Evolutionary conservation across 2,329 filamentous ascomycete species (phyloP).

Genomic region (Dactylellina haptotyla): DNA sequence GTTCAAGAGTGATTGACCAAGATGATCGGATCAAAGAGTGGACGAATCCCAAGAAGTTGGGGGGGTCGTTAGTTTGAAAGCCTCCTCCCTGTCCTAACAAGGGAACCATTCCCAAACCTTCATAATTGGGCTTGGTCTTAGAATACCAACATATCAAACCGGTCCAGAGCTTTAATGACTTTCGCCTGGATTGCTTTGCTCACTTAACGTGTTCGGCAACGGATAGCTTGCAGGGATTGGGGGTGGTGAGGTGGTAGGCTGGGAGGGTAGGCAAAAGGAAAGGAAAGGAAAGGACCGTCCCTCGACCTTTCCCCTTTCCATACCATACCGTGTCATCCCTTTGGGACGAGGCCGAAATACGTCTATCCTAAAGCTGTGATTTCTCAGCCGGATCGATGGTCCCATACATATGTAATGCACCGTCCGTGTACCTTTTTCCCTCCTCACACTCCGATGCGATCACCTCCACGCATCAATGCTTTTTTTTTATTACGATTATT

Average conservation of each 20-base stretch:
- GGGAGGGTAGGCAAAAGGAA: constrained; percentile 27
- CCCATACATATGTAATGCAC: not conserved
- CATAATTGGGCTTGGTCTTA: constrained; percentile 48
- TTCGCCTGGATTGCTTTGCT: constrained; percentile 34
- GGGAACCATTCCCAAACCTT: constrained; percentile 51
- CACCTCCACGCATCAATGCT: too few relatives aligned
- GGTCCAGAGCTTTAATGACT: constrained; percentile 50
- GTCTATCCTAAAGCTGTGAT: constrained; percentile 42
- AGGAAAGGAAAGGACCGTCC: constrained; percentile 52
- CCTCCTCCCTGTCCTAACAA: constrained; percentile 38
- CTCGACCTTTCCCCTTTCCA: constrained; percentile 45
- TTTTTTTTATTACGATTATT: too few relatives aligned
- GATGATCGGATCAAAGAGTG: constrained; percentile 53
- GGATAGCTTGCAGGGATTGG: constrained; percentile 53
- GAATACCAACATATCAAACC: constrained; percentile 42
- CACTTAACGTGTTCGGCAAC: constrained; percentile 54
- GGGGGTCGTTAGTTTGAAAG: constrained; percentile 49
- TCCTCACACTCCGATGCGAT: constrained; percentile 2
- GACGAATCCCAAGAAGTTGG: constrained; percentile 37
- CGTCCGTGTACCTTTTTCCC: not conserved
- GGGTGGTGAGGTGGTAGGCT: constrained; percentile 24
- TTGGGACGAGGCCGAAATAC: constrained; percentile 44
- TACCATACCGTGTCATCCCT: constrained; percentile 44
- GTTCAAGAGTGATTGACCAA: constrained; percentile 30
- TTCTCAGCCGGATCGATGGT: constrained; percentile 37